Percentiles rank a stretch among this genome's conserved stretches.
phyloP scores from a whole-genome alignment of 23 red algal genomes.

The Gracilaria domingensis region DNA sequence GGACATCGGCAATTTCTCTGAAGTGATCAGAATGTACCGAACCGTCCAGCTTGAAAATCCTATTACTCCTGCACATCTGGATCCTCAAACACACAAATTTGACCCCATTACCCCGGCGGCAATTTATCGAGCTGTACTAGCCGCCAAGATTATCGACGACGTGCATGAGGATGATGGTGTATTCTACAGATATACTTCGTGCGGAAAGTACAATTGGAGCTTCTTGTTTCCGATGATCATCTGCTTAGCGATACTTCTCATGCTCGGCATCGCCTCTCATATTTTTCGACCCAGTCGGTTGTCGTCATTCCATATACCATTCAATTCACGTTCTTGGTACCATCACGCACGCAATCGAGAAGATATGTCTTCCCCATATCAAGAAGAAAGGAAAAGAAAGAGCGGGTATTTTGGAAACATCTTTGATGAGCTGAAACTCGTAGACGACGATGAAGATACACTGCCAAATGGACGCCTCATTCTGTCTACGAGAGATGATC shows the following conservation, averaged over 20 bases:
- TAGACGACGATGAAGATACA: neutral
- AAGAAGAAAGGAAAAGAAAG: neutral
- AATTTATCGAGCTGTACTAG: conserved; percentile 53
- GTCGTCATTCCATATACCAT: neutral
- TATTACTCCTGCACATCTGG: conserved; percentile 6
- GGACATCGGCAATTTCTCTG: neutral
- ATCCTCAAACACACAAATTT: conserved; percentile 1
- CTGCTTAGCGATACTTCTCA: neutral
- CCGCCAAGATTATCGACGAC: conserved; percentile 61
- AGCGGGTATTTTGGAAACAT: conserved; percentile 10
- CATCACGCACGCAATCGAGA: neutral
- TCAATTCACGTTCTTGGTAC: conserved; percentile 25
- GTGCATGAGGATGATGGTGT: neutral
- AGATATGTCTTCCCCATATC: neutral
- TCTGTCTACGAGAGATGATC: neutral
- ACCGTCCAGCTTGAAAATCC: conserved; percentile 63
- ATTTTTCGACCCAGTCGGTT: neutral
- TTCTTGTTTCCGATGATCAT: conserved; percentile 41
- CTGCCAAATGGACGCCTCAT: neutral
- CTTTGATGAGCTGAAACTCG: neutral
- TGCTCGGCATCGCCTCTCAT: conserved; percentile 22
- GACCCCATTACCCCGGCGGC: conserved; percentile 15
- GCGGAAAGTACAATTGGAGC: conserved; percentile 41
- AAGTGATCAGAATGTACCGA: conserved; percentile 40
- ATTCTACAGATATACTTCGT: conserved; percentile 15